Evolutionary conservation across 805 yeast species (phyloP), one percentile per base, ranked within the genome.

Genomic region (Limtongia smithiae): DNA sequence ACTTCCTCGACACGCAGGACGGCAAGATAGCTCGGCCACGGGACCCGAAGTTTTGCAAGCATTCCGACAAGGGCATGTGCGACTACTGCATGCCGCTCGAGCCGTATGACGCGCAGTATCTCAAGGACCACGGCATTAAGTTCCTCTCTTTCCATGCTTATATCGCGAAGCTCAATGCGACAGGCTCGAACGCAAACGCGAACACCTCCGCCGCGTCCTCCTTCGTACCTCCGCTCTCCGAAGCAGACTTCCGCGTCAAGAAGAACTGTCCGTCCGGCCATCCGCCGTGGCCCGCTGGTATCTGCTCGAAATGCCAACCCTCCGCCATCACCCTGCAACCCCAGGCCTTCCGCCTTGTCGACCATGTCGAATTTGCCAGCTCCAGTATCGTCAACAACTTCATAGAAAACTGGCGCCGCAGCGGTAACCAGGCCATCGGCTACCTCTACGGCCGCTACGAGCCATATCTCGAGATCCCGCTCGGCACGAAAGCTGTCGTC

Each of bases 281-380:
- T 66, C 80, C 82, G 33, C 91, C 96, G 6, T 93, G 96, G 88
- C 97, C 98, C 1, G 76, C 72, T 44, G 96, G 97, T 0, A 89
- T 93, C 58, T 91, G 98, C 63, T 85, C 96, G 14, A 87, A 89
- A 67, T 91, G 98, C 68, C 97, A 91, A 67, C 97, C 98, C 0
- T 82, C 96, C 1, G 93, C 96, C 0, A 87, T 93, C 51, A 90
- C 97, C 0, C 72, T 93, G 54, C 95, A 85, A 66, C 89, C 82
- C 66, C 98, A 93, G 66, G 72, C 75, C 31, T 93, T 86, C 67
- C 78, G 99, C 60, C 87, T 93, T 95, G 96, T 94, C 25, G 99
- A 93, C 66, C 97, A 93, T 69, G 93, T 93, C 27, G 98, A 93
- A 65, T 86, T 90, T 66, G 80, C 87, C 21, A 80, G 79, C 50